Conservation (phyloP, 2,329 filamentous ascomycete genomes). For the Paracoccidioides brasiliensis region DNA sequence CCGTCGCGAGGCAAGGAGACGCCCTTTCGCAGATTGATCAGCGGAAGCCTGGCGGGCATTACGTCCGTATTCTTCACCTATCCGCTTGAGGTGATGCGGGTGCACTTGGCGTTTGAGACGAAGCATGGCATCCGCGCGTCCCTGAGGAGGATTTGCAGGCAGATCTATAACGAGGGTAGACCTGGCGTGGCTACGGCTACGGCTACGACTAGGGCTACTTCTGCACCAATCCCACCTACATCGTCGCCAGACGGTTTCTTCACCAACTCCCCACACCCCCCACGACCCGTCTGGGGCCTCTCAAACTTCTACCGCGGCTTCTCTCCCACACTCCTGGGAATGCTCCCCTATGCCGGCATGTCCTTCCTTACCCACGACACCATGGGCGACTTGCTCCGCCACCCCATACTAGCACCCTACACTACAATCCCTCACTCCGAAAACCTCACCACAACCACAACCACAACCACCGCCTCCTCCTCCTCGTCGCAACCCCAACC, state of each 20-base stretch:
- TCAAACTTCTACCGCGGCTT: slow-evolving; percentile 95
- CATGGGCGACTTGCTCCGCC: slow-evolving; percentile 68
- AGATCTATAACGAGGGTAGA: slow-evolving; percentile 72
- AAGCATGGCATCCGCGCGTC: slow-evolving; percentile 58
- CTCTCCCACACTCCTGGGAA: slow-evolving; percentile 75
- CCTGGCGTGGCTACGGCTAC: slow-evolving; percentile 19
- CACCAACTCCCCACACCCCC: slow-evolving; percentile 28
- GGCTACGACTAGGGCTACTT: slow-evolving; percentile 22
- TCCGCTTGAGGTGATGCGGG: slow-evolving; percentile 81
- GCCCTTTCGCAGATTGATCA: slow-evolving; percentile 49
- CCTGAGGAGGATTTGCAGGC: slow-evolving; percentile 61
- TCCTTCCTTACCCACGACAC: slow-evolving; percentile 94
- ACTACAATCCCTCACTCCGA: slow-evolving; percentile 58
- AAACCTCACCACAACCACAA: slow-evolving; percentile 10
- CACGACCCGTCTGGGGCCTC: slow-evolving; percentile 53
- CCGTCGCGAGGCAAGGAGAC: slow-evolving; percentile 62
- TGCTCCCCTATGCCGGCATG: slow-evolving; percentile 92
- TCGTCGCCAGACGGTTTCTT: slow-evolving; percentile 23
- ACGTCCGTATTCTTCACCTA: slow-evolving; percentile 95
- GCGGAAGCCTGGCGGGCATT: slow-evolving; percentile 48
- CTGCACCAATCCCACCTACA: slow-evolving; percentile 12
- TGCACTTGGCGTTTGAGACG: slow-evolving; percentile 90
- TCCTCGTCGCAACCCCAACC: slow-evolving; percentile 29
- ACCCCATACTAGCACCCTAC: slow-evolving; percentile 51
- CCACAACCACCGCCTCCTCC: slow-evolving; percentile 13